These are phyloP conservation scores for Stephania cephalantha DNA, from an alignment of 164 flowering plant species.

Conservation along the genomic window DNA sequence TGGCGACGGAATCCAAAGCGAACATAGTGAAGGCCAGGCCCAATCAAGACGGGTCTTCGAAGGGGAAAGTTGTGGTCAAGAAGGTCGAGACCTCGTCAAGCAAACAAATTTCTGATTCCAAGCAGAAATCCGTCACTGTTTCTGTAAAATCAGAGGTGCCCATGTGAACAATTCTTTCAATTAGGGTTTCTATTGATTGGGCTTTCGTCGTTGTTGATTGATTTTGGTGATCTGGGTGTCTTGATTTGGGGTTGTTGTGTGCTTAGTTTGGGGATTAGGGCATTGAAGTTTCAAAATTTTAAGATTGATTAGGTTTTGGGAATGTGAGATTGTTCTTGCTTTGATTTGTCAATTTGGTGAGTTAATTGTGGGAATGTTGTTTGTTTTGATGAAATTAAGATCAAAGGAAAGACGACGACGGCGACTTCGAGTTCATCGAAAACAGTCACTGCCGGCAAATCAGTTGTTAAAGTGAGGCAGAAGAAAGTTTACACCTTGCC, in stretches of 20 bases:
- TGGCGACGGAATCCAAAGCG: constrained; percentile 37
- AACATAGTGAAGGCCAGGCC: constrained; percentile 31
- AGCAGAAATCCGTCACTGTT: constrained; percentile 29
- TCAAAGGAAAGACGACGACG: constrained; percentile 33
- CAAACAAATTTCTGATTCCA: constrained; percentile 32
- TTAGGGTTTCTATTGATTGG: background rate
- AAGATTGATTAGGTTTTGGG: constrained; percentile 2
- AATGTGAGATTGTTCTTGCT: background rate
- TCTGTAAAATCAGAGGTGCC: constrained; percentile 49
- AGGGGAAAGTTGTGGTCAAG: constrained; percentile 35
- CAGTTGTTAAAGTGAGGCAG: constrained; percentile 46
- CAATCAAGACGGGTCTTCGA: constrained; percentile 31
- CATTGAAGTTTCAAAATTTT: background rate
- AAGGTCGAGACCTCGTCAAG: constrained; percentile 37
- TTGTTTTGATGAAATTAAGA: constrained; percentile 39
- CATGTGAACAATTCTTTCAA: background rate
- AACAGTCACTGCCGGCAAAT: constrained; percentile 31
- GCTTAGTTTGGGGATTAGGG: background rate
- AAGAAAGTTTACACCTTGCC: constrained; percentile 76
- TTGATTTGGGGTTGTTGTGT: background rate
- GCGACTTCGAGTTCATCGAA: constrained; percentile 44
- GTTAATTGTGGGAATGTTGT: background rate
- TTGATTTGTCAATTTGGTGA: constrained; percentile 5
- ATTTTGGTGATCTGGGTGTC: background rate
- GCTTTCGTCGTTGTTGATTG: background rate